phyloP scores from a whole-genome alignment of 768 basidiomycete genomes.

The Boletus rufocinnamomeus region DNA sequence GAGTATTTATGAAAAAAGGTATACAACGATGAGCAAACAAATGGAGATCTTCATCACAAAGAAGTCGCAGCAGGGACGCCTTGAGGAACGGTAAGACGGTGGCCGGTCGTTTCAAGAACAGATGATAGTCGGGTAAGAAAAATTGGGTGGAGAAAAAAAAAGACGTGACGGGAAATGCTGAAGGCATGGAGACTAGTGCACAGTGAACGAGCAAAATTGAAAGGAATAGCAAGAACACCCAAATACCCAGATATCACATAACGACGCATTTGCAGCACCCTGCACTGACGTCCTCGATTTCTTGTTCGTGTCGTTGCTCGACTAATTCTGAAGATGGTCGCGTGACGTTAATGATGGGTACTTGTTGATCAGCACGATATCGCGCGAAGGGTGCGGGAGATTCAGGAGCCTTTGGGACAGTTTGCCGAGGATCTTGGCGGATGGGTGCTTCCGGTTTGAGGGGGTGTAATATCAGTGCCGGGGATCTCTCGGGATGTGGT shows the following conservation, averaged over 20 bases:
- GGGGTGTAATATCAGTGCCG: constrained; percentile 23
- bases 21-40: constrained; percentile 25
- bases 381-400: constrained; percentile 66
- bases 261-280: constrained; percentile 82
- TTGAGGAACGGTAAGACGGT: constrained; percentile 9
- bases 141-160: constrained; percentile 1
- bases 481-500: constrained; percentile 1
- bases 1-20: constrained; percentile 25
- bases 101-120: constrained; percentile 18
- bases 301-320: constrained; percentile 32
- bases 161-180: constrained; percentile 4
- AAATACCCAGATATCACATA: constrained; percentile 53
- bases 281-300: constrained; percentile 48
- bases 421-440: constrained; percentile 23
- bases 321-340: constrained; percentile 30
- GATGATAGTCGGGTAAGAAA: constrained; percentile 11
- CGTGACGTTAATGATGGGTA: constrained; percentile 38
- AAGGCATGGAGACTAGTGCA: constrained; percentile 15
- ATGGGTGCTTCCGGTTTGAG: constrained; percentile 34
- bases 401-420: constrained; percentile 37
- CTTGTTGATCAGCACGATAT: constrained; percentile 39
- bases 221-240: constrained; percentile 26
- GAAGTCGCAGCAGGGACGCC: constrained; percentile 2
- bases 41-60: constrained; percentile 19
- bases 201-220: constrained; percentile 28